A percentile compares a stretch with the other conserved stretches of the same genome.
phyloP scores from a whole-genome alignment of 139 green algal species.

The Axilococcus clingmanii region DNA sequence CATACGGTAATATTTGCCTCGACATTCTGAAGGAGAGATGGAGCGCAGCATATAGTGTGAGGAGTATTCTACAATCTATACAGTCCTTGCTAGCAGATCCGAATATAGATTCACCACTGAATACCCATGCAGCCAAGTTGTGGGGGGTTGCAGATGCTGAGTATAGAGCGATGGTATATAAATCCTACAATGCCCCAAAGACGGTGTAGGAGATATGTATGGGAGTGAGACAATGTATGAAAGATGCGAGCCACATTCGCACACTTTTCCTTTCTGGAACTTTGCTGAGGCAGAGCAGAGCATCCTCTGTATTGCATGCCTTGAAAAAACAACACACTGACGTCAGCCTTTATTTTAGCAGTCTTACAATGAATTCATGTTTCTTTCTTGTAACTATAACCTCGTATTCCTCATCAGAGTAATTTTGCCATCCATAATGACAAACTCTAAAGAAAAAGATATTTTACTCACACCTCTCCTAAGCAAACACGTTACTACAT shows the following conservation, averaged over 20 bases:
- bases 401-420: constrained; percentile 6
- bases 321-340: no score
- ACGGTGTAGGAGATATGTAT: background rate
- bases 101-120: constrained; percentile 72
- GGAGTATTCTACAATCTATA: constrained; percentile 65
- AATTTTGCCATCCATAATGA: constrained; percentile 13
- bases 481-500: constrained; percentile 4
- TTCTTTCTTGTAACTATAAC: constrained; percentile 1
- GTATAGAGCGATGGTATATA: constrained; percentile 39
- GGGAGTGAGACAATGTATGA: background rate
- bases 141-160: constrained; percentile 51
- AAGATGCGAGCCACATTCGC: background rate
- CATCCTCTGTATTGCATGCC: no score
- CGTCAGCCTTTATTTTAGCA: background rate
- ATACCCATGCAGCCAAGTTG: constrained; percentile 58
- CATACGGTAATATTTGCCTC: constrained; percentile 72
- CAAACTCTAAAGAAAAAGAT: constrained; percentile 13
- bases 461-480: constrained; percentile 9
- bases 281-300: no score
- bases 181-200: constrained; percentile 28
- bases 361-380: background rate
- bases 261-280: background rate
- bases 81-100: constrained; percentile 65
- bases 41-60: constrained; percentile 63
- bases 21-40: constrained; percentile 77